Evolutionary conservation across 108 stramenopile genomes (phyloP).

Genomic region (Nitzschia sp.): DNA sequence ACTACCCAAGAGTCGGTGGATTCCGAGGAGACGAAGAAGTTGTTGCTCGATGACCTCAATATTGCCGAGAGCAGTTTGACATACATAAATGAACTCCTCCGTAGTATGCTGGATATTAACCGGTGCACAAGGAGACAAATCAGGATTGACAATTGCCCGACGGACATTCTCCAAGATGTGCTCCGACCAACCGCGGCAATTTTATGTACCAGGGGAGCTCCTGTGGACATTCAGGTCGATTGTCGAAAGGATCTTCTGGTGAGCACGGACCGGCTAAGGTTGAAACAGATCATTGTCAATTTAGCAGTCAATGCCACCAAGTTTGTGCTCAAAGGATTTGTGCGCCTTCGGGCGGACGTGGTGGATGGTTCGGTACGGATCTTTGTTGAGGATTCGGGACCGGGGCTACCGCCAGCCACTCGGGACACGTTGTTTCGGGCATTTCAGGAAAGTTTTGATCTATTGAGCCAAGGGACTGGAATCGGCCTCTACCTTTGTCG

Average conservation of each 20-base stretch:
- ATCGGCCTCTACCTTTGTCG: conserved; percentile 26
- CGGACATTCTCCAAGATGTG: conserved; percentile 10
- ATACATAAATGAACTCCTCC: conserved; percentile 34
- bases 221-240: conserved; percentile 8
- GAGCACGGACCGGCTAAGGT: conserved; percentile 10
- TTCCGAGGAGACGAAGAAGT: neutral
- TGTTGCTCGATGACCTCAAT: conserved; percentile 3
- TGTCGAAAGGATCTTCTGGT: conserved; percentile 10
- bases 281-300: conserved; percentile 30
- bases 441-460: conserved; percentile 22
- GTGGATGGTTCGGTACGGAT: conserved; percentile 7
- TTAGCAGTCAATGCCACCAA: conserved; percentile 16
- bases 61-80: conserved; percentile 12
- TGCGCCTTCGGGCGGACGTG: conserved; percentile 14
- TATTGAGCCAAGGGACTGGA: conserved; percentile 30
- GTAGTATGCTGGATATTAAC: conserved; percentile 36
- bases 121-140: conserved; percentile 8
- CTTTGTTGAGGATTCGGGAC: conserved; percentile 32
- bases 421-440: conserved; percentile 11
- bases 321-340: conserved; percentile 22
- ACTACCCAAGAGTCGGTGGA: neutral
- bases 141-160: neutral
- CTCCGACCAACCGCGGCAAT: conserved; percentile 9
- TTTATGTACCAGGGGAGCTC: neutral
- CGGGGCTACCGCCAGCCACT: conserved; percentile 25